phyloP scores from a whole-genome alignment of 164 flowering plant species.

The Umbilicus rupestris region DNA sequence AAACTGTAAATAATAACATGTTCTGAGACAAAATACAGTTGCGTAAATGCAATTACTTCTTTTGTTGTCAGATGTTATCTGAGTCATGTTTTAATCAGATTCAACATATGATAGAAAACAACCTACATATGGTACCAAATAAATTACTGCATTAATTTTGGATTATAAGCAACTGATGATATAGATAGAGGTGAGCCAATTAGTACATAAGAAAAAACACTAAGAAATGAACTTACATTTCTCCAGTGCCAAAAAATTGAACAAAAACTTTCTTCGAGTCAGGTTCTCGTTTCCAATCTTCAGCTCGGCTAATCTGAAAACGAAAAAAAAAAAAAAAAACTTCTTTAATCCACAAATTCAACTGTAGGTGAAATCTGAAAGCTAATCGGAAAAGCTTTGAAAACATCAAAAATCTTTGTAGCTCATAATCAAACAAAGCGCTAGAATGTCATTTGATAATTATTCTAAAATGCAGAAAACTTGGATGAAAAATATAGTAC shows the following conservation, averaged over 20 bases:
- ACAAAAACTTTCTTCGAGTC: constrained; percentile 91
- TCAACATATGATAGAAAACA: not conserved
- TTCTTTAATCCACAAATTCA: not conserved
- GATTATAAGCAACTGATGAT: not conserved
- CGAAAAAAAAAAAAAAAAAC: constrained; percentile 1
- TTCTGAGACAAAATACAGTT: not conserved
- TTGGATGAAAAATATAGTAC: too few relatives aligned
- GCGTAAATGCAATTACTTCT: not conserved
- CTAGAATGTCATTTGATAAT: too few relatives aligned
- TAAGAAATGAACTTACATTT: constrained; percentile 58
- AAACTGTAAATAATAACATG: not conserved
- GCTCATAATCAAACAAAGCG: too few relatives aligned
- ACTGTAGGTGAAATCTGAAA: too few relatives aligned
- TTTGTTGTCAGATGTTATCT: not conserved
- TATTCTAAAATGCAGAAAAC: too few relatives aligned
- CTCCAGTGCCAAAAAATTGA: constrained; percentile 82
- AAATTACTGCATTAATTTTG: not conserved
- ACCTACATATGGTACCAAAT: not conserved
- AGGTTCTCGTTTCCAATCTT: constrained; percentile 69
- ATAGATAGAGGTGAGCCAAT: not conserved
- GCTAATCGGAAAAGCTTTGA: too few relatives aligned
- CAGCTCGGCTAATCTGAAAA: constrained; percentile 80
- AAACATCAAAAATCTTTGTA: too few relatives aligned
- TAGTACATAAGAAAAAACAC: not conserved
- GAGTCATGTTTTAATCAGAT: not conserved